Evolutionary conservation across 2,329 filamentous ascomycete species (phyloP).

Genomic region (Fusarium phyllophilum): DNA sequence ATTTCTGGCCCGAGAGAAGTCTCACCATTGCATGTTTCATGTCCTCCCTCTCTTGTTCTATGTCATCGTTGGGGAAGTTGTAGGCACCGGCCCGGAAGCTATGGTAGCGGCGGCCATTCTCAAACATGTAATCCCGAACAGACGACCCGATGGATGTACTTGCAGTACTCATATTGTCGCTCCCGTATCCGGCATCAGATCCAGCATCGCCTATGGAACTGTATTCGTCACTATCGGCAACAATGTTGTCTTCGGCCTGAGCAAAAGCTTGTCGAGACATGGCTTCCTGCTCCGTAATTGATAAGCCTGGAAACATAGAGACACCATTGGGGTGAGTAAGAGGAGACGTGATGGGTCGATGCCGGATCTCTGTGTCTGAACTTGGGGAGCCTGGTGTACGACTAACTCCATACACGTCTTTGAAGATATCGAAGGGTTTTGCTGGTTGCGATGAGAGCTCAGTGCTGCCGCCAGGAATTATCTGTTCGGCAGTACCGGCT

Average conservation of each 20-base stretch:
- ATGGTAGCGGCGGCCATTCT: slow-evolving; percentile 70
- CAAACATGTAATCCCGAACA: slow-evolving; percentile 62
- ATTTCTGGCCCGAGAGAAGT: slow-evolving; percentile 57
- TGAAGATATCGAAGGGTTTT: slow-evolving; percentile 1
- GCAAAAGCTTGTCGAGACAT: slow-evolving; percentile 50
- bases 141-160: slow-evolving; percentile 53
- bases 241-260: slow-evolving; percentile 51
- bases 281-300: slow-evolving; percentile 49
- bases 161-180: slow-evolving; percentile 49
- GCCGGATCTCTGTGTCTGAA: neutral
- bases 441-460: neutral
- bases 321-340: slow-evolving; percentile 53
- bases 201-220: slow-evolving; percentile 30
- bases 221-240: slow-evolving; percentile 48
- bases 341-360: slow-evolving; percentile 39
- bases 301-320: slow-evolving; percentile 51
- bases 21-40: slow-evolving; percentile 66
- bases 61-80: slow-evolving; percentile 69
- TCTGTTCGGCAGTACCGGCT: neutral
- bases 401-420: slow-evolving; percentile 2
- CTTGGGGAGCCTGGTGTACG: slow-evolving; percentile 1
- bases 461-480: neutral
- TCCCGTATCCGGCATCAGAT: slow-evolving; percentile 53
- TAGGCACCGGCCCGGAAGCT: slow-evolving; percentile 64
- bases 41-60: slow-evolving; percentile 67